Percentiles rank a stretch among this genome's conserved stretches.
phyloP scores from a whole-genome alignment of 306 rosid genomes.

The Cotoneaster glaucophyllus region DNA sequence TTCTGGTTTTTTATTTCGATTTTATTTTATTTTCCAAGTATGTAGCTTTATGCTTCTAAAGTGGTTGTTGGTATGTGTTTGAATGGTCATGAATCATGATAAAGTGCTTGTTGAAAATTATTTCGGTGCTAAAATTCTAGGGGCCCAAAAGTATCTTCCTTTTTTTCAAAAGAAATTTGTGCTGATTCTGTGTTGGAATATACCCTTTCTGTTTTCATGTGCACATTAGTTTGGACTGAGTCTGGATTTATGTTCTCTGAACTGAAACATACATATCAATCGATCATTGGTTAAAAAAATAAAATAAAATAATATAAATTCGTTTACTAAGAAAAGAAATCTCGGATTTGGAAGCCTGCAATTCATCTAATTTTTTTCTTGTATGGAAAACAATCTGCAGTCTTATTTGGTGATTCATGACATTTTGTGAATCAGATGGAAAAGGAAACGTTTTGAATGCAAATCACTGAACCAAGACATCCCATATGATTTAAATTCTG shows the following conservation, averaged over 20 bases:
- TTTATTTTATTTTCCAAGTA: neutral
- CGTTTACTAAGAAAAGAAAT: neutral
- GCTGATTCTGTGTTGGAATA: neutral
- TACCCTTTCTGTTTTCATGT: neutral
- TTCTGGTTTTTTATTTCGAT: neutral
- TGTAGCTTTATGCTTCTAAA: neutral
- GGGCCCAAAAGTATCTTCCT: neutral
- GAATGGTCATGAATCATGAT: neutral
- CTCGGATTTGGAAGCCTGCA: conserved; percentile 3
- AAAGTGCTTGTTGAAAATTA: neutral
- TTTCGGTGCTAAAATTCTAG: neutral
- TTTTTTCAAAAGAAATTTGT: neutral
- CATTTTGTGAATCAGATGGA: neutral
- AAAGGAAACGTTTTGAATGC: neutral
- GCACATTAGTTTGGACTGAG: neutral
- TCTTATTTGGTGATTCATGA: neutral
- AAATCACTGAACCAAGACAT: neutral
- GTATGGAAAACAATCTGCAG: neutral
- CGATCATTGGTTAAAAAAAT: neutral
- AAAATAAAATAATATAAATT: neutral
- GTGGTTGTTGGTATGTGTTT: neutral
- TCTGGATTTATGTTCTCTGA: neutral
- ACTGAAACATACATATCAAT: neutral
- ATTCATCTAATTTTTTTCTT: neutral
- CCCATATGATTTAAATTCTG: neutral